Evolutionary conservation across 257 asterid genomes (phyloP), one percentile per base, ranked within the genome.

Genomic region (Striga asiatica): DNA sequence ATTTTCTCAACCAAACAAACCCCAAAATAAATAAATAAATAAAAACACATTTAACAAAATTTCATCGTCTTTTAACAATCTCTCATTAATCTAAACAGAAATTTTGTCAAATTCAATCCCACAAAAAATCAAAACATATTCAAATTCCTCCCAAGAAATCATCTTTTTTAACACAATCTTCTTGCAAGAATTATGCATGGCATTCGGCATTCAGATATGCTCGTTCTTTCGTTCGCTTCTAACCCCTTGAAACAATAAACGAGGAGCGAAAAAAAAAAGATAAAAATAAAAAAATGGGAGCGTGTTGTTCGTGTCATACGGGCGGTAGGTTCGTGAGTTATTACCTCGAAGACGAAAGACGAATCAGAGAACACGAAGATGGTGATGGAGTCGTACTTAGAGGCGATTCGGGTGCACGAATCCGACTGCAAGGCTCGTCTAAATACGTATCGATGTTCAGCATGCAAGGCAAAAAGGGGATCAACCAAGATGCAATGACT

Each of bases 401-500:
- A 39, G 88, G 88, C 31, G 85, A 85, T 47, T 61, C 54, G 0
- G 95, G 91, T 25, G 94, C 95, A 8, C 75, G 71, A 32, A 60
- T 82, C 11, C 76, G 81, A 34, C 63, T 76, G 9, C 83, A 72
- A 50, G 95, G 95, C 20, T 73, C 82, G 9, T 82, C 95, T 60
- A 82, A 58, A 58, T 61, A 50, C 37, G 64, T 80, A 2, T 85
- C 95, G 41, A 82, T 81, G 83, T 79, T 60, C 65, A 62, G 64
- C 53, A 88, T 76, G 45, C 93, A 83, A 68, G 97, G 97, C 2
- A 75, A 56, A 21, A 89, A 89, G 14, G 95, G 95, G 50, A 49
- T 58, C 38, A 85, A 81, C 42, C 97, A 89, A 75, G 97, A 89
- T 38, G 84, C 94, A 78, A 85, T 89, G 94, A 81, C 95, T 1